phyloP scores from a whole-genome alignment of 495 filamentous ascomycete species.

The Lineolata rhizophorae region DNA sequence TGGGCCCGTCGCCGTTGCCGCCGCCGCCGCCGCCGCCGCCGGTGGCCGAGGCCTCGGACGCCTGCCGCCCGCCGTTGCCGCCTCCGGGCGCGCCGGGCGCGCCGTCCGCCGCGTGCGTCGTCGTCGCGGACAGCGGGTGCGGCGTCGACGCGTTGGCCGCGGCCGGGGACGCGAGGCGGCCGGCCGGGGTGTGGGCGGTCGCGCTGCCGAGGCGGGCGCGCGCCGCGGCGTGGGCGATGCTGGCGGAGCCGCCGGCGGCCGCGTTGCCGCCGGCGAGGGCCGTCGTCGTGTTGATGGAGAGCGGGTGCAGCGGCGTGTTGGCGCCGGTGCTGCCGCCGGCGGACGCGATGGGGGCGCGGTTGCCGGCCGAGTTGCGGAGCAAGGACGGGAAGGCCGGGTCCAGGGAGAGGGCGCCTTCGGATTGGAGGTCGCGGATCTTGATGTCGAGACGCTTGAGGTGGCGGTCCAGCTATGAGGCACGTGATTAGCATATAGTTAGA shows the following conservation, averaged over 20 bases:
- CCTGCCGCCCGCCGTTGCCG: conserved; percentile 58
- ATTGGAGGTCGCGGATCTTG: conserved; percentile 65
- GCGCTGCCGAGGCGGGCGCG: too few relatives aligned
- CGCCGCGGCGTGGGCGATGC: conserved; percentile 22
- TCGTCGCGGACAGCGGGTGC: not conserved
- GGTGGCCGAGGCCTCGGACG: too few relatives aligned
- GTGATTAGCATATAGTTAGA: not conserved
- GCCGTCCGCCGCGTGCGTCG: not conserved
- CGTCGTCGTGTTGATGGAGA: conserved; percentile 16
- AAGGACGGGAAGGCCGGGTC: conserved; percentile 65
- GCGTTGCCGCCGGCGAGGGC: too few relatives aligned
- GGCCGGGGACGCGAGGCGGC: too few relatives aligned
- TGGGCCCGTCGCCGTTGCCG: too few relatives aligned
- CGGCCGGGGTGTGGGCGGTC: too few relatives aligned
- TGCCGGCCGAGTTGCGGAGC: conserved; percentile 35
- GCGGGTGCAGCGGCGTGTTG: conserved; percentile 22
- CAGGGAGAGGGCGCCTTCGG: conserved; percentile 51
- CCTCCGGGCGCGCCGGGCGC: conserved; percentile 14
- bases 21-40: too few relatives aligned
- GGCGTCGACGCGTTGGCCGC: not conserved
- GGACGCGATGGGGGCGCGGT: conserved; percentile 30
- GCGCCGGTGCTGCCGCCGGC: conserved; percentile 20
- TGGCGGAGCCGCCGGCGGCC: conserved; percentile 16
- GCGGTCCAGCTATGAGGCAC: conserved; percentile 38
- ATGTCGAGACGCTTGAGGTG: conserved; percentile 72